phyloP scores from a whole-genome alignment of 1,284 basidiomycete genomes.

The Sphaerobolus stellatus region DNA sequence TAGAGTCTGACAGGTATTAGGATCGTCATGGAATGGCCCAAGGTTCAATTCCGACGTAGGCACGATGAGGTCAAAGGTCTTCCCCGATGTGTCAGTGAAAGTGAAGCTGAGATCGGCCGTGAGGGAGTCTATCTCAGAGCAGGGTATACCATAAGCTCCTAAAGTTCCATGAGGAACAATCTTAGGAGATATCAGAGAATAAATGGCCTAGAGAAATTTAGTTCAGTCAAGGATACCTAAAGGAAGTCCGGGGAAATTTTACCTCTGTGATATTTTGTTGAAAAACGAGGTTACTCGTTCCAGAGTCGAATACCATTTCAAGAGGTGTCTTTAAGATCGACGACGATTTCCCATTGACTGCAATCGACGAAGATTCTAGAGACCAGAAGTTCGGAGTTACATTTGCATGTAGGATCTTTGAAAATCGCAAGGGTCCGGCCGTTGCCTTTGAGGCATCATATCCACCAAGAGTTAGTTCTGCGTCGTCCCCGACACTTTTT shows the following conservation, averaged over 20 bases:
- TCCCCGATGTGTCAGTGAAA: slow-evolving; percentile 4
- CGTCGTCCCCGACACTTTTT: neutral
- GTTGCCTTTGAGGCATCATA: neutral
- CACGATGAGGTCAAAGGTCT: slow-evolving; percentile 7
- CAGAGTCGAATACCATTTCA: slow-evolving; percentile 15
- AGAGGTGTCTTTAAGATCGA: neutral
- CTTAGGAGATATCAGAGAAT: slow-evolving; percentile 12
- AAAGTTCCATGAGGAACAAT: slow-evolving; percentile 8
- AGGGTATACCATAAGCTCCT: slow-evolving; percentile 12
- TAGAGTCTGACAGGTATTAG: slow-evolving; percentile 10
- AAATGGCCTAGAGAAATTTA: too few relatives aligned
- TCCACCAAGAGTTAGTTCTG: slow-evolving; percentile 8
- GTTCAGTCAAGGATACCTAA: neutral
- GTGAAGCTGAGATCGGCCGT: slow-evolving; percentile 7
- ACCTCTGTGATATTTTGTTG: slow-evolving; percentile 9
- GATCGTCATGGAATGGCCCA: slow-evolving; percentile 12
- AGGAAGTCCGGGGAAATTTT: neutral
- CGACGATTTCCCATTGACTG: slow-evolving; percentile 3
- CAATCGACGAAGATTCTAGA: neutral
- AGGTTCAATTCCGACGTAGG: slow-evolving; percentile 8
- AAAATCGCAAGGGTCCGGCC: neutral
- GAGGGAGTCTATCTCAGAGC: slow-evolving; percentile 8
- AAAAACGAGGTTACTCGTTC: slow-evolving; percentile 12
- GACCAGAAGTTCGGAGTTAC: slow-evolving; percentile 1
- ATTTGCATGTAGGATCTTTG: neutral